Base-by-base conservation (phyloP, 2,329 filamentous ascomycete genomes). In the Zymoseptoria tritici region DNA sequence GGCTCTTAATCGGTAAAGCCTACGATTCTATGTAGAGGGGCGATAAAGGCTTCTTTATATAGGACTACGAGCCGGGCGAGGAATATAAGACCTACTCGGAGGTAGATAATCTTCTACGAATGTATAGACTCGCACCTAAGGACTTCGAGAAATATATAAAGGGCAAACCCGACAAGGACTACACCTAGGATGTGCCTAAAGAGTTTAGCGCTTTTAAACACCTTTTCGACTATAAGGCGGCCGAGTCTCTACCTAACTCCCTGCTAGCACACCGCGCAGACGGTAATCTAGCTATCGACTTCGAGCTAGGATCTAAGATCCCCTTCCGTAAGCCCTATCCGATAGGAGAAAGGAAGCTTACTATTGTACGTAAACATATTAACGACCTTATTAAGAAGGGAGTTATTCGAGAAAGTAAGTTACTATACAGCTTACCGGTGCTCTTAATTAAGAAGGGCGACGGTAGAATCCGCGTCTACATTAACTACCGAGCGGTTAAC, bases 401-500 rank as follows among this genome's bases (percentile, higher is more conserved):
- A 16, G 21, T 22, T 24, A 52, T 52, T 9, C n/a, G 51, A 13
- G n/a, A 20, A 24, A 21, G n/a, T 9, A 21, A 16, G 22, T 52
- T 9, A 1, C 51, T 7, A 13, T 16, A 8, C 21, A 16, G 20
- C 20, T 52, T 9, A 4, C 51, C 22, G 22, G 51, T 52, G 13
- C 13, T 52, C 4, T 7, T 52, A 16, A 24, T 24, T 16, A 24
- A 24, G 21, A 52, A 52, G 22, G 20, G 20, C 24, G 24, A 24
- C 21, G 21, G 51, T 8, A 20, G 51, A 20, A 20, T 52, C n/a
- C 51, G 51, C 7, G 21, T 52, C 29, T 57, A 57, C 29, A 52
- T 70, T 13, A 58, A 72, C 59, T 73, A 70, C 54, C 24, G 58
- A 52, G 36, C 49, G 21, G 36, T 72, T 49, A 73, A 72, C 58